Evolutionary conservation across 495 filamentous ascomycete genomes (phyloP), one percentile per base, ranked within the genome.

Genomic region (Trichoderma reesei): DNA sequence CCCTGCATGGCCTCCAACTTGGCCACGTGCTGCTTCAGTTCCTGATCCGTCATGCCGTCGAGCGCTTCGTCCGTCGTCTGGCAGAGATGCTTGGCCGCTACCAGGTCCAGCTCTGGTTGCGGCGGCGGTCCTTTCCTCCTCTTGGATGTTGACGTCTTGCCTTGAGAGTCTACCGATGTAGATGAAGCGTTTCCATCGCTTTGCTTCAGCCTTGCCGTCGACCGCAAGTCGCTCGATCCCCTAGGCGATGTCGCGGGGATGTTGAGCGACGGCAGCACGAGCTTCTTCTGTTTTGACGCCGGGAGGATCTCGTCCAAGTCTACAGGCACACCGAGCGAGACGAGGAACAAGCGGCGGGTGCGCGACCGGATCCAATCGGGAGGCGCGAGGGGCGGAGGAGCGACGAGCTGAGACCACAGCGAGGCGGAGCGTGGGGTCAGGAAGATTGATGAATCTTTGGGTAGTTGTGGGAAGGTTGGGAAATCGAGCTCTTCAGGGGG

Each of bases 291-390:
- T 75, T 96, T 97, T 41, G 90, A 93, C 2, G 92, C 90, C 2
- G 94, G 94, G 20, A 98, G 83, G 65, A 98, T 97, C 77, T 98
- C 94, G 74, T 99, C 94, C 3, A 99, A 82, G 68, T 99, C 94
- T 59, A 99, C 88, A 5, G 94, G 94, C 1, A 99, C 94, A 16
- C 94, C 94, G 4, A 99, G 83, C 11, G 90, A 96, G 44, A 99
- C 94, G 41, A 99, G 85, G 75, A 99, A 99, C 44, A 98, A 84
- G 10, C 94, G 89, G 62, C 94, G 90, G 70, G 97, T 98, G 61
- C 93, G 91, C 60, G 90, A 96, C 64, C 95, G 91, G 65, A 96
- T 91, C 94, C 94, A 99, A 75, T 99, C 93, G 0, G 95, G 93
- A 1, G 94, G 95, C 72, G 96, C 92, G 36, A 98, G 84, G 3